Percentiles rank a stretch among this genome's conserved stretches.
phyloP scores from a whole-genome alignment of 768 basidiomycete species.

The Lactifluus rugatus region DNA sequence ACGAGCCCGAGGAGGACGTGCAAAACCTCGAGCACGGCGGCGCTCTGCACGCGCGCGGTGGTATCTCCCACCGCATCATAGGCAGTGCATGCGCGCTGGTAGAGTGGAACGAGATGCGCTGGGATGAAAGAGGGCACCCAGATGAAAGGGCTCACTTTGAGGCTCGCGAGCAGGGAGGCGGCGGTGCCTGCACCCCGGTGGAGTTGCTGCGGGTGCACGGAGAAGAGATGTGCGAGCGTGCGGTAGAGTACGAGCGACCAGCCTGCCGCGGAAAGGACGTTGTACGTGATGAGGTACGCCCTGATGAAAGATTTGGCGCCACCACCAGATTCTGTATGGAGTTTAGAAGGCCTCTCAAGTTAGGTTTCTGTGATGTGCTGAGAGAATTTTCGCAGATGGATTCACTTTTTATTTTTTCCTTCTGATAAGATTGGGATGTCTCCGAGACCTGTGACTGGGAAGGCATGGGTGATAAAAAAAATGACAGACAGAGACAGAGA shows the following conservation, averaged over 20 bases:
- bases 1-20: conserved; percentile 79
- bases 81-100: conserved; percentile 45
- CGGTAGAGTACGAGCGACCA: conserved; percentile 16
- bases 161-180: not conserved
- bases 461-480: not conserved
- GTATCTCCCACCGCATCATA: conserved; percentile 50
- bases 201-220: not conserved
- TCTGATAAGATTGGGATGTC: not conserved
- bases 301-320: not conserved
- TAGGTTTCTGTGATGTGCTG: not conserved
- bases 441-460: not conserved
- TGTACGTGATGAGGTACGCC: conserved; percentile 20
- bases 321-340: not conserved
- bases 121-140: conserved; percentile 32
- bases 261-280: conserved; percentile 13
- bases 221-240: conserved; percentile 12
- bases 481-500: too few species aligned
- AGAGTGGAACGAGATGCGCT: conserved; percentile 32
- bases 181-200: not conserved
- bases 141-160: conserved; percentile 18
- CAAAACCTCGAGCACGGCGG: conserved; percentile 73
- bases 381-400: too few species aligned
- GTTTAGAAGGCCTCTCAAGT: not conserved
- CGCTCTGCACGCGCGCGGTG: conserved; percentile 71
- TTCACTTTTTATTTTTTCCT: not conserved